These are phyloP conservation scores for Candida albicans DNA, from an alignment of 1,139 yeast species.

Conservation along the genomic window DNA sequence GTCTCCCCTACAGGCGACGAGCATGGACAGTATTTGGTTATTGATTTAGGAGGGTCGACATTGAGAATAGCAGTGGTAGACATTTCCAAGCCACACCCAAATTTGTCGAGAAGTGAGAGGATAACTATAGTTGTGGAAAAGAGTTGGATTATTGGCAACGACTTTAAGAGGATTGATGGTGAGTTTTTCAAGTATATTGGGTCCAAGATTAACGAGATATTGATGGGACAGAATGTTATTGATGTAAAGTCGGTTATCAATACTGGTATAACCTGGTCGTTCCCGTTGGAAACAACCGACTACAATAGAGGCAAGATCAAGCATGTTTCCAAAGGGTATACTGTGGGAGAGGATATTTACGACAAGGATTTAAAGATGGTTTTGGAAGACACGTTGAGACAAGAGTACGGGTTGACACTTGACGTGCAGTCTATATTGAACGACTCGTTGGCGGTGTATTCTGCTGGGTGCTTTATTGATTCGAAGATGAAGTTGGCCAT, in stretches of 20 bases:
- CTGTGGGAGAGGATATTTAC: constrained; percentile 38
- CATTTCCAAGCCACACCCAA: constrained; percentile 21
- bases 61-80: constrained; percentile 48
- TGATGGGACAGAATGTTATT: constrained; percentile 29
- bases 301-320: constrained; percentile 48
- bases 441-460: constrained; percentile 49
- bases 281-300: constrained; percentile 48
- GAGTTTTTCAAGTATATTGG: constrained; percentile 45
- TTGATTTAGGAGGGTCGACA: constrained; percentile 60
- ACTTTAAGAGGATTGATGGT: constrained; percentile 36
- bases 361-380: constrained; percentile 43
- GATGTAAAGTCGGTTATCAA: constrained; percentile 22
- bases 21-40: constrained; percentile 43
- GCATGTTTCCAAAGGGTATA: constrained; percentile 54
- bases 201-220: constrained; percentile 30
- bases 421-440: constrained; percentile 40
- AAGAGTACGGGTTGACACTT: constrained; percentile 25
- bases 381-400: constrained; percentile 31
- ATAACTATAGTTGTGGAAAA: constrained; percentile 33
- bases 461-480: constrained; percentile 45
- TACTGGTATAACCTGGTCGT: constrained; percentile 60
- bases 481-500: constrained; percentile 39
- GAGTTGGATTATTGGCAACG: constrained; percentile 44
- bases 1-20: constrained; percentile 45
- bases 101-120: constrained; percentile 9